phyloP scores from a whole-genome alignment of 2,329 filamentous ascomycete genomes.

The Curvularia hawaiiensis region DNA sequence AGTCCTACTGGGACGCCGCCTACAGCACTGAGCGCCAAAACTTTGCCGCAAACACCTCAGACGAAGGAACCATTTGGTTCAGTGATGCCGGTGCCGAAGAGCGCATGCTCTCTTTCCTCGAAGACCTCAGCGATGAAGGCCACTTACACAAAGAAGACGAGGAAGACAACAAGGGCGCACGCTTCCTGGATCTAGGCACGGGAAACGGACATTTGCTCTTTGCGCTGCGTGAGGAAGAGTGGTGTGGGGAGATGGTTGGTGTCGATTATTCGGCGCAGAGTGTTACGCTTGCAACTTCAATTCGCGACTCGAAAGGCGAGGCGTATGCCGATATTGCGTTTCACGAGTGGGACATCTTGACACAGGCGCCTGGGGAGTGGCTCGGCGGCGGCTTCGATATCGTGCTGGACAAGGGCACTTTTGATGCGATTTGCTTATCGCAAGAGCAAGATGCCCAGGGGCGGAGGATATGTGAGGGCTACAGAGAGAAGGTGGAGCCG shows the following conservation, averaged over 20 bases:
- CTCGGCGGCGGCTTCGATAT: slow-evolving; percentile 77
- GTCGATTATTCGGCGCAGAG: slow-evolving; percentile 85
- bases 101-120: slow-evolving; percentile 71
- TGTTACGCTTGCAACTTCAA: slow-evolving; percentile 72
- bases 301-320: slow-evolving; percentile 51
- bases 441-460: slow-evolving; percentile 58
- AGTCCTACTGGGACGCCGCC: slow-evolving; percentile 67
- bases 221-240: slow-evolving; percentile 71
- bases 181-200: slow-evolving; percentile 86
- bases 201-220: slow-evolving; percentile 95
- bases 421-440: slow-evolving; percentile 88
- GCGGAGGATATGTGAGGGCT: slow-evolving; percentile 73
- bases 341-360: slow-evolving; percentile 58
- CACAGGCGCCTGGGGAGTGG: slow-evolving; percentile 57
- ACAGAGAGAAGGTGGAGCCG: slow-evolving; percentile 69
- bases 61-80: slow-evolving; percentile 95
- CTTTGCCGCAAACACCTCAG: slow-evolving; percentile 71
- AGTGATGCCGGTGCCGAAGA: slow-evolving; percentile 87
- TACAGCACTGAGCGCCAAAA: slow-evolving; percentile 75
- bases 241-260: slow-evolving; percentile 74
- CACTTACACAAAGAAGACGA: slow-evolving; percentile 51
- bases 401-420: slow-evolving; percentile 97
- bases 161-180: slow-evolving; percentile 24
- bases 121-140: slow-evolving; percentile 57
- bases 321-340: slow-evolving; percentile 53